phyloP scores from a whole-genome alignment of 176 grass and related monocot species.

The Alloteropsis semialata region DNA sequence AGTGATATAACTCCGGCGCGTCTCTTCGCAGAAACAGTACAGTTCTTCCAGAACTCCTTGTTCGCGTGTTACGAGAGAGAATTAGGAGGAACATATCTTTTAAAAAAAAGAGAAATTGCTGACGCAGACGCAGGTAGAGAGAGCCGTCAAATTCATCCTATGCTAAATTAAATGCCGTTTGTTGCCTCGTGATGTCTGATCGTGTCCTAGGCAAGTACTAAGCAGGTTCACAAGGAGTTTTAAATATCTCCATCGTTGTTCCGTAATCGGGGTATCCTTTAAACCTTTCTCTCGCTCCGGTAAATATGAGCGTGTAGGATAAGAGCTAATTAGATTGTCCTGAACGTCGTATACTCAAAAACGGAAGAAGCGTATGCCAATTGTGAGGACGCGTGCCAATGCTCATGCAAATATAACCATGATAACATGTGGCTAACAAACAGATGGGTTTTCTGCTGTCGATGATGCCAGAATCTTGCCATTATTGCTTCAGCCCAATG shows the following conservation, averaged over 20 bases:
- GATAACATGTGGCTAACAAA: neutral
- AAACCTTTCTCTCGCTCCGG: too few relatives aligned
- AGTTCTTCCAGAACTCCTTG: neutral
- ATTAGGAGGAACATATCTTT: neutral
- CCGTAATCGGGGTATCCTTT: neutral
- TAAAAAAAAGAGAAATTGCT: too few relatives aligned
- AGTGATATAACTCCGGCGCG: neutral
- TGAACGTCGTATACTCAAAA: too few relatives aligned
- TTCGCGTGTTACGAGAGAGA: neutral
- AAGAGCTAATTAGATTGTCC: too few relatives aligned
- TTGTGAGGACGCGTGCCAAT: neutral
- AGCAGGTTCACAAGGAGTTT: too few relatives aligned
- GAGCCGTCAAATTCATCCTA: neutral
- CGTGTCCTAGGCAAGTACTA: neutral
- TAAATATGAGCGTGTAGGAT: too few relatives aligned
- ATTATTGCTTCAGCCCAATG: neutral
- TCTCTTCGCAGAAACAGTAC: neutral
- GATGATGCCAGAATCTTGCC: neutral
- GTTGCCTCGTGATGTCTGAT: neutral
- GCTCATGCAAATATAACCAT: neutral
- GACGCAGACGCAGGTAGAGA: neutral
- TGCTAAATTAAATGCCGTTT: neutral
- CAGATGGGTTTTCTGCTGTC: neutral
- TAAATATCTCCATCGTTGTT: neutral
- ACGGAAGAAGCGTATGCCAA: too few relatives aligned